Evolutionary conservation across 2,329 filamentous ascomycete species (phyloP).

Genomic region (Incumbomyces delicatus): DNA sequence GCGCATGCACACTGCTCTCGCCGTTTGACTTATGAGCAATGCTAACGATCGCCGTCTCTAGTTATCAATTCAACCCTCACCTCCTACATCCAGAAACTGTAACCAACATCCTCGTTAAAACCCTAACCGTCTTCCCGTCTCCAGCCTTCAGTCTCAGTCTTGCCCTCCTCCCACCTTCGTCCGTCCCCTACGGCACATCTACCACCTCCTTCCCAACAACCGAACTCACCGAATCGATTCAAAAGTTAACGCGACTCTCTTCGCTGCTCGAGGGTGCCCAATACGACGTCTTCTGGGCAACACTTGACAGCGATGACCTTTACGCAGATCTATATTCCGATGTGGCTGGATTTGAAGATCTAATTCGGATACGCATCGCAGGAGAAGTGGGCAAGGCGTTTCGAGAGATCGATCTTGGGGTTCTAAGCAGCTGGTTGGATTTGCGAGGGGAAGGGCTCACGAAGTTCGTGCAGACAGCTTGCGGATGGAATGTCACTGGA

Average conservation of each 20-base stretch:
- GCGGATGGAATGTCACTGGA: slow-evolving; percentile 64
- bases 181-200: slow-evolving; percentile 52
- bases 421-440: slow-evolving; percentile 68
- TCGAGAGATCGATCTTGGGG: slow-evolving; percentile 58
- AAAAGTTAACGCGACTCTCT: slow-evolving; percentile 76
- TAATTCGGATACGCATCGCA: slow-evolving; percentile 82
- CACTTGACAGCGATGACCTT: slow-evolving; percentile 83
- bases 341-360: slow-evolving; percentile 87
- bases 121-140: slow-evolving; percentile 92
- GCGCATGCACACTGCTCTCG: background rate
- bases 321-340: slow-evolving; percentile 94
- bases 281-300: slow-evolving; percentile 88
- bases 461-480: slow-evolving; percentile 76
- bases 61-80: slow-evolving; percentile 99
- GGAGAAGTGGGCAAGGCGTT: slow-evolving; percentile 74
- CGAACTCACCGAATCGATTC: slow-evolving; percentile 71
- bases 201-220: slow-evolving; percentile 33
- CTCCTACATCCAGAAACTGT: slow-evolving; percentile 93
- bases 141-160: slow-evolving; percentile 91
- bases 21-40: too few species aligned
- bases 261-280: slow-evolving; percentile 80
- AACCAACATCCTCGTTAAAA: slow-evolving; percentile 98
- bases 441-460: slow-evolving; percentile 54
- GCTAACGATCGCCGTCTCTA: slow-evolving; percentile 31
- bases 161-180: slow-evolving; percentile 81